Conservation (phyloP, 2,329 filamentous ascomycete species). For the Cucurbitaria berberidis region DNA sequence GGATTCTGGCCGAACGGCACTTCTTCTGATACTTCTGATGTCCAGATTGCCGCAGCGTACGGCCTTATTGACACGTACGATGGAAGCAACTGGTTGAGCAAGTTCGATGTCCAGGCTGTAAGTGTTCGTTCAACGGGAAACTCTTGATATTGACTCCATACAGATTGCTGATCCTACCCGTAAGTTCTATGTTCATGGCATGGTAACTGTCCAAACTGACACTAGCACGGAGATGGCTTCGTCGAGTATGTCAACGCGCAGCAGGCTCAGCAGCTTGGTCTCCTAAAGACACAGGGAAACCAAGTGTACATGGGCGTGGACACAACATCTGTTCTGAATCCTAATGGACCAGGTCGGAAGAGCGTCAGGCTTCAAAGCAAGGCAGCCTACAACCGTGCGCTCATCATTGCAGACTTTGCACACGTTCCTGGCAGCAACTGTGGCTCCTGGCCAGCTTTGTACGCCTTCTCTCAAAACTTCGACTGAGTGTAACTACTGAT, state of each 20-base stretch:
- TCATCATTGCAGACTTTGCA: constrained; percentile 50
- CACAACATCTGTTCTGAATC: constrained; percentile 32
- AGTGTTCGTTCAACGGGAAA: neutral
- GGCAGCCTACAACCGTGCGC: constrained; percentile 43
- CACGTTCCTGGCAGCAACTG: constrained; percentile 49
- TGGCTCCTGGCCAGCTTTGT: constrained; percentile 50
- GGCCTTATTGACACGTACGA: constrained; percentile 46
- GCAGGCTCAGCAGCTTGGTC: constrained; percentile 41
- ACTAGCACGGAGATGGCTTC: constrained; percentile 37
- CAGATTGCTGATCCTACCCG: constrained; percentile 44
- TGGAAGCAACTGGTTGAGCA: constrained; percentile 47
- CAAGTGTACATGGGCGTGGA: constrained; percentile 51
- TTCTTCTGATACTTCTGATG: constrained; percentile 19
- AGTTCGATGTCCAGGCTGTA: constrained; percentile 42
- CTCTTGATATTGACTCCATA: neutral
- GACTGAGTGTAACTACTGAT: constrained; percentile 7
- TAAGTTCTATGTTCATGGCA: constrained; percentile 8
- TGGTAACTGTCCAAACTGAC: neutral
- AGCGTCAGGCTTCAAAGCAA: constrained; percentile 48
- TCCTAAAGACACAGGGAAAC: constrained; percentile 40
- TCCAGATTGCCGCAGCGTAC: constrained; percentile 28
- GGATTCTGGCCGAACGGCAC: constrained; percentile 31
- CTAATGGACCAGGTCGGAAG: constrained; percentile 43
- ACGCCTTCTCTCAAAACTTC: constrained; percentile 3
- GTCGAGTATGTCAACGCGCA: constrained; percentile 46